These are phyloP conservation scores for Colletotrichum sp. DNA, from an alignment of 2,329 filamentous ascomycete genomes.

Conservation along the genomic window DNA sequence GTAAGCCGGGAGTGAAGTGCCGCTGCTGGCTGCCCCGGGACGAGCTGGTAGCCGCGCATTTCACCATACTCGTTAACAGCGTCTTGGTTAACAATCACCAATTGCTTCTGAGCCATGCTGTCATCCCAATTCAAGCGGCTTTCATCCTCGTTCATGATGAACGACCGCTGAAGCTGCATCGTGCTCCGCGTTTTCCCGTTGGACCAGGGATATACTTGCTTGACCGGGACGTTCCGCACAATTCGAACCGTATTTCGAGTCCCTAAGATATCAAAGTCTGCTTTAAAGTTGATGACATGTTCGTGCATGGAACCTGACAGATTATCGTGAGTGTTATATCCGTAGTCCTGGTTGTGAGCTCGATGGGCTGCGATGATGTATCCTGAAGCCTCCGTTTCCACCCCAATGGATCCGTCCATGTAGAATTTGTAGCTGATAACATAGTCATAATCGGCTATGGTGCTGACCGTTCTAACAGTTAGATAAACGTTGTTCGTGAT, in stretches of 20 bases:
- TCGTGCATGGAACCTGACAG: constrained; percentile 58
- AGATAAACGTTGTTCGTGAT: constrained; percentile 54
- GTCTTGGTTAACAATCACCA: constrained; percentile 55
- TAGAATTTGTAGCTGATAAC: constrained; percentile 55
- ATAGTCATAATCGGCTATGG: constrained; percentile 61
- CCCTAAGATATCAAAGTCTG: constrained; percentile 56
- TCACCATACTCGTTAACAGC: constrained; percentile 54
- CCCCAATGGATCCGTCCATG: constrained; percentile 54
- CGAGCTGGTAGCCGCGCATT: constrained; percentile 54
- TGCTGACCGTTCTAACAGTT: constrained; percentile 48
- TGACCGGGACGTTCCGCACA: constrained; percentile 34
- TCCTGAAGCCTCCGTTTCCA: constrained; percentile 57
- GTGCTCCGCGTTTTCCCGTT: constrained; percentile 50
- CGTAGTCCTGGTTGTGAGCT: constrained; percentile 50
- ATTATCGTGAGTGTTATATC: constrained; percentile 52
- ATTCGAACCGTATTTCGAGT: constrained; percentile 48
- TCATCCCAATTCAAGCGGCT: constrained; percentile 50
- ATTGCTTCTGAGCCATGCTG: constrained; percentile 48
- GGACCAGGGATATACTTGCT: constrained; percentile 51
- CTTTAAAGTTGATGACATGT: constrained; percentile 61
- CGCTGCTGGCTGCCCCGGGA: constrained; percentile 33
- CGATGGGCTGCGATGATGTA: constrained; percentile 58
- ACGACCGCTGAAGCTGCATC: constrained; percentile 51
- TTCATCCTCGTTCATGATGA: constrained; percentile 46
- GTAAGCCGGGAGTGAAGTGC: constrained; percentile 46